phyloP scores from a whole-genome alignment of 2,329 filamentous ascomycete genomes.

The Fusarium verticillioides region DNA sequence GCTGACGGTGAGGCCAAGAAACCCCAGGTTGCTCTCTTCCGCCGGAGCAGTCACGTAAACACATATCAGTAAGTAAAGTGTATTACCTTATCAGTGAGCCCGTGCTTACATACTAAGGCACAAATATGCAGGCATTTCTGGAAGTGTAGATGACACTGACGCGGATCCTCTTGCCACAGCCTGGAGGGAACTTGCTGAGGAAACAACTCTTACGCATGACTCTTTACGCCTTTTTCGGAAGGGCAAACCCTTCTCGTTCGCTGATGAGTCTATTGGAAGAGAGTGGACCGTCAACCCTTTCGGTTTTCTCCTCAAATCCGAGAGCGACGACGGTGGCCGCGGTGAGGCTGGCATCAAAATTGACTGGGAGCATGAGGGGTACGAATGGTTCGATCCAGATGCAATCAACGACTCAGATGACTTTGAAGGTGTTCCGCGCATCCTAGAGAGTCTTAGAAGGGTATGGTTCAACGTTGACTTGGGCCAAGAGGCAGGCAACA shows the following conservation, averaged over 20 bases:
- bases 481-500: conserved; percentile 55
- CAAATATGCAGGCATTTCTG: conserved; percentile 71
- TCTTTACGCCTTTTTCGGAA: conserved; percentile 63
- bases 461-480: conserved; percentile 69
- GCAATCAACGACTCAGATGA: conserved; percentile 57
- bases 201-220: conserved; percentile 64
- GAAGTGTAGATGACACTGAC: conserved; percentile 67
- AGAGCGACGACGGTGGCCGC: conserved; percentile 36
- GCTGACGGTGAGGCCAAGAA: conserved; percentile 49
- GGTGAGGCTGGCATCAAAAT: conserved; percentile 61
- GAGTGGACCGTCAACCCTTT: conserved; percentile 74
- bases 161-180: conserved; percentile 65
- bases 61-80: conserved; percentile 65
- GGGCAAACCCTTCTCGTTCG: conserved; percentile 69
- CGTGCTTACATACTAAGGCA: conserved; percentile 50
- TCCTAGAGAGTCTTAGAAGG: conserved; percentile 67
- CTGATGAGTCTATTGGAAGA: conserved; percentile 62
- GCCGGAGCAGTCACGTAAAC: conserved; percentile 66
- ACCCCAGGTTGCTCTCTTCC: conserved; percentile 69
- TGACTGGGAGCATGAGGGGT: conserved; percentile 72
- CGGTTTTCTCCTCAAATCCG: conserved; percentile 62
- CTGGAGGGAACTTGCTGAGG: conserved; percentile 71
- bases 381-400: conserved; percentile 66
- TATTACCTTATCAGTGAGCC: not conserved
- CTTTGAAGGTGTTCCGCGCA: conserved; percentile 65